phyloP scores from a whole-genome alignment of 2,329 filamentous ascomycete genomes.

The Chrysosporium queenslandicum region DNA sequence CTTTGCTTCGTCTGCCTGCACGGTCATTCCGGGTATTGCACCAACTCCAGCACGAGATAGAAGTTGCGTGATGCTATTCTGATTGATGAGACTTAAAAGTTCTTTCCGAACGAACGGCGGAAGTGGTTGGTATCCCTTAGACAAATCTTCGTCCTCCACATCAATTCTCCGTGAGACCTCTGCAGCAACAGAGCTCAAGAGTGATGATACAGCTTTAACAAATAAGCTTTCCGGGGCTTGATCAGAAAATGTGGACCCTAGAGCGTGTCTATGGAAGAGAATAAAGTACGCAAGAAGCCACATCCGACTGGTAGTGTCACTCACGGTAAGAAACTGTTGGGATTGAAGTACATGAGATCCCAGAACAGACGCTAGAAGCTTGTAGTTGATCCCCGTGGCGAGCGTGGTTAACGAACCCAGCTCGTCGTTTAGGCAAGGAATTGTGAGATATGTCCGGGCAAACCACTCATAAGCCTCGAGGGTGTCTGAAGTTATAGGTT shows the following conservation, averaged over 20 bases:
- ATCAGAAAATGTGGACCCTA: constrained; percentile 29
- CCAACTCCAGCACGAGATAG: constrained; percentile 38
- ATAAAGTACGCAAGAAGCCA: constrained; percentile 53
- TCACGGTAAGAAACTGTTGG: constrained; percentile 22
- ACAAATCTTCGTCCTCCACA: constrained; percentile 23
- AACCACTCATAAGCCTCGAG: constrained; percentile 39
- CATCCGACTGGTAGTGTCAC: constrained; percentile 37
- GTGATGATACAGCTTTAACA: constrained; percentile 45
- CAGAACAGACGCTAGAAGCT: constrained; percentile 36
- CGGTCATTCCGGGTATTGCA: constrained; percentile 20
- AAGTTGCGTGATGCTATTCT: constrained; percentile 59
- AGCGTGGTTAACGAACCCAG: constrained; percentile 35
- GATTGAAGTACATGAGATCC: constrained; percentile 24
- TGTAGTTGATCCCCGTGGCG: constrained; percentile 43
- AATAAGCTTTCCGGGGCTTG: constrained; percentile 45
- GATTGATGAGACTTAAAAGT: constrained; percentile 61
- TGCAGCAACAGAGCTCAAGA: constrained; percentile 48
- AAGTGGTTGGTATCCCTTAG: constrained; percentile 27
- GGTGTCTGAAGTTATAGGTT: constrained; percentile 36
- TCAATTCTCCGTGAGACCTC: constrained; percentile 46
- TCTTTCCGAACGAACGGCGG: constrained; percentile 53
- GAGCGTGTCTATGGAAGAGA: constrained; percentile 45
- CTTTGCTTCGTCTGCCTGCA: constrained; percentile 51
- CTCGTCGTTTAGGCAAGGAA: constrained; percentile 32
- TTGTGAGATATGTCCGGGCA: constrained; percentile 38